These are phyloP conservation scores for Globisporangium apiculatum DNA, from an alignment of 352 stramenopile species.

Conservation along the genomic window DNA sequence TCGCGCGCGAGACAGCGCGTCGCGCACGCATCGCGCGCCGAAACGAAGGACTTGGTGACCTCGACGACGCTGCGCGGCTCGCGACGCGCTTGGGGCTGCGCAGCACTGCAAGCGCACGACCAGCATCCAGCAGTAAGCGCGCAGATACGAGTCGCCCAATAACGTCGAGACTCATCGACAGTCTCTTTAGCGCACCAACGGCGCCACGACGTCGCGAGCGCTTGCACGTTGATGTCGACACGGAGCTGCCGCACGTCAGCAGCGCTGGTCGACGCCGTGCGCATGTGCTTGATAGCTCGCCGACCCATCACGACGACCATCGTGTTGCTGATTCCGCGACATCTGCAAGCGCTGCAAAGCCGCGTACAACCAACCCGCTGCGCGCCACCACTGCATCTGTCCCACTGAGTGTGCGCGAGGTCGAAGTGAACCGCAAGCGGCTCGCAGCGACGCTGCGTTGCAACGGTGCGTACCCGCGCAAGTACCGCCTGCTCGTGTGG, in stretches of 20 bases:
- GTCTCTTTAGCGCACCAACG: conserved; percentile 46
- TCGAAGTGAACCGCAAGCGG: conserved; percentile 55
- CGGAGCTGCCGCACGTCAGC: neutral
- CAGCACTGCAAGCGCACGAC: neutral
- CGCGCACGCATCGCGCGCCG: conserved; percentile 25
- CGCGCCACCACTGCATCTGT: neutral
- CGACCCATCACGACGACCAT: neutral
- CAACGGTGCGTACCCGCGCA: conserved; percentile 70
- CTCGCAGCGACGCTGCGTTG: conserved; percentile 56
- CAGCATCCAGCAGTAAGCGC: neutral
- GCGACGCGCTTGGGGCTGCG: conserved; percentile 31
- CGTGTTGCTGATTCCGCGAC: neutral
- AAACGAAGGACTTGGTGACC: conserved; percentile 34
- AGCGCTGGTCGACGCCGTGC: neutral
- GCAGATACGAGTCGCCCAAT: conserved; percentile 22
- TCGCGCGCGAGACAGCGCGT: conserved; percentile 50
- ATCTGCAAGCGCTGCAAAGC: neutral
- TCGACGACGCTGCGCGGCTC: conserved; percentile 33
- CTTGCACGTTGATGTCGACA: neutral
- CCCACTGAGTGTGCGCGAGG: conserved; percentile 19
- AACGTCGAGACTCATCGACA: conserved; percentile 63
- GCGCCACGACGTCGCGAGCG: conserved; percentile 12
- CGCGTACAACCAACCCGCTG: conserved; percentile 4
- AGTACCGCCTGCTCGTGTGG: conserved; percentile 83
- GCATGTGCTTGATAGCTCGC: neutral